Evolutionary conservation across 164 flowering plant species (phyloP).

Genomic region (Vitis vinifera): DNA sequence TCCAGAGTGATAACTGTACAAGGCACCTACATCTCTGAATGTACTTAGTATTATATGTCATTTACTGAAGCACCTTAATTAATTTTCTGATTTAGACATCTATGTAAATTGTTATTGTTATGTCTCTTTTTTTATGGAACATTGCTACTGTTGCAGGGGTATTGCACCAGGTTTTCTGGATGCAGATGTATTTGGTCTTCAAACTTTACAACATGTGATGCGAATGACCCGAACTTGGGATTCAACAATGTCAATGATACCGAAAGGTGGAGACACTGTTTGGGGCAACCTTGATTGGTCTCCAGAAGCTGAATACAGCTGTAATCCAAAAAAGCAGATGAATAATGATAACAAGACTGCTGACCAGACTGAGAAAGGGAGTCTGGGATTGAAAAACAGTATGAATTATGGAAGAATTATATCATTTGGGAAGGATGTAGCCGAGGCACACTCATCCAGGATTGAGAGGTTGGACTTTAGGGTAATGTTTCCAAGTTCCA

Average conservation of each 20-base stretch:
- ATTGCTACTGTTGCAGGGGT: conserved; percentile 19
- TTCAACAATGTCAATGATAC: conserved; percentile 94
- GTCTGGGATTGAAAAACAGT: neutral
- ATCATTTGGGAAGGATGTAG: conserved; percentile 36
- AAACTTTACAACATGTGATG: conserved; percentile 80
- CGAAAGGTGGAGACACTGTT: conserved; percentile 84
- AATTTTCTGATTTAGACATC: neutral
- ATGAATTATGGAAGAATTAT: conserved; percentile 25
- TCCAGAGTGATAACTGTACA: too few relatives aligned
- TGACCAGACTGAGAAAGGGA: conserved; percentile 1
- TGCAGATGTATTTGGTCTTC: conserved; percentile 63
- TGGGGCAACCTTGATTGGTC: conserved; percentile 93
- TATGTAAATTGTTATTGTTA: neutral
- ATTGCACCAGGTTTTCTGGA: conserved; percentile 72
- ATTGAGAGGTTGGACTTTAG: conserved; percentile 33
- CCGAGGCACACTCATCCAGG: conserved; percentile 24
- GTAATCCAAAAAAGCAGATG: conserved; percentile 35
- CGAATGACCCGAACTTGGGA: conserved; percentile 92
- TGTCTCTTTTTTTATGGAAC: neutral
- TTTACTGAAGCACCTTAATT: neutral
- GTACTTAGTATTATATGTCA: neutral
- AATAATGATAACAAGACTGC: conserved; percentile 25
- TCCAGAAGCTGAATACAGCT: conserved; percentile 55
- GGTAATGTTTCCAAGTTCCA: conserved; percentile 16
- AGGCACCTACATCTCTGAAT: neutral